Evolutionary conservation across 139 green algal genomes (phyloP), one percentile per base, ranked within the genome.

Genomic region (Zygnema circumcarinatum): DNA sequence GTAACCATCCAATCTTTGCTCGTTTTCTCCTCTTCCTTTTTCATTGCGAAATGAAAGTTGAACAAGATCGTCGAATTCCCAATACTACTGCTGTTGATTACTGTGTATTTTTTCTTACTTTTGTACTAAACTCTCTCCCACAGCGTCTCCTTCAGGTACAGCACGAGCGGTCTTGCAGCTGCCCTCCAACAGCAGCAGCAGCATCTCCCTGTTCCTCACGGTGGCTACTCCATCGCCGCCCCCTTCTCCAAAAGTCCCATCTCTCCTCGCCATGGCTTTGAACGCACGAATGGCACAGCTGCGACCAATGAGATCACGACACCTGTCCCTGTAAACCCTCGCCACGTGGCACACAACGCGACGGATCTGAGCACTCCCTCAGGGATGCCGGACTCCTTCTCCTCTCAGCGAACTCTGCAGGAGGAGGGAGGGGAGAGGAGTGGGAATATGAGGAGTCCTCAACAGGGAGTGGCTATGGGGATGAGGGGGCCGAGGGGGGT

Each of bases 71-170:
- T n/a, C n/a, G n/a, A n/a, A n/a, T n/a, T n/a, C n/a, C n/a, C n/a
- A n/a, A n/a, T n/a, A n/a, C n/a, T n/a, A n/a, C n/a, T n/a, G n/a
- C n/a, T n/a, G n/a, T n/a, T n/a, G n/a, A n/a, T n/a, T n/a, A n/a
- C n/a, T n/a, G n/a, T n/a, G n/a, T n/a, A n/a, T n/a, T n/a, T n/a
- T n/a, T n/a, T n/a, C n/a, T n/a, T n/a, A n/a, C n/a, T n/a, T n/a
- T n/a, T n/a, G n/a, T n/a, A n/a, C n/a, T n/a, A n/a, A n/a, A n/a
- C n/a, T n/a, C n/a, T n/a, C n/a, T n/a, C n/a, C n/a, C n/a, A n/a
- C n/a, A n/a, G n/a, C n/a, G n/a, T n/a, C n/a, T n/a, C n/a, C n/a
- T 72, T 25, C 54, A 72, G 54, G 54, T 72, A 72, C 54, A 29
- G 54, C 54, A 33, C 29, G 54, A 72, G 54, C 54, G 29, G 54